Percentiles rank a stretch among this genome's conserved stretches.
Conservation (phyloP, 164 flowering plant genomes). For the Liquidambar formosana region DNA sequence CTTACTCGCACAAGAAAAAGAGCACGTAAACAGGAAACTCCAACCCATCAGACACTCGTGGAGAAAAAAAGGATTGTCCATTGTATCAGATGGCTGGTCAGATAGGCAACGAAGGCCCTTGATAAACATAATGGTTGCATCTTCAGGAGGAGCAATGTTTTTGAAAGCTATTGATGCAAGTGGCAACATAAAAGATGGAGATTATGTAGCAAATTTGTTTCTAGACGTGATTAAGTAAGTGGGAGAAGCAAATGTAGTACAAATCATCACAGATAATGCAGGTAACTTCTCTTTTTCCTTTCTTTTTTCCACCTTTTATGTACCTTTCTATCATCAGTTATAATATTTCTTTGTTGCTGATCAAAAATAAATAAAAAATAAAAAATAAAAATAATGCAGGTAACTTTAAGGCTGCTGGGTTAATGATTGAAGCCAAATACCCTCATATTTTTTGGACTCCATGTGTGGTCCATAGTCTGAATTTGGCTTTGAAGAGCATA, state of each 20-base stretch:
- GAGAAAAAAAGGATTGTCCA: not conserved
- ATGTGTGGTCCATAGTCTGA: not conserved
- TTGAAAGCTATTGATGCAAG: not conserved
- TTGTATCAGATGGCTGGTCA: not conserved
- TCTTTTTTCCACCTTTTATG: too few species aligned
- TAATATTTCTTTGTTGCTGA: too few species aligned
- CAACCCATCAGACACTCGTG: not conserved
- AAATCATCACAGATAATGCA: not conserved
- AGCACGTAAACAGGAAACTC: not conserved
- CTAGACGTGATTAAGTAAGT: too few species aligned
- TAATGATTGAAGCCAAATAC: not conserved
- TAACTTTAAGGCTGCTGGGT: not conserved
- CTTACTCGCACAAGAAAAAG: not conserved
- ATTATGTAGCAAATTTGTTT: not conserved
- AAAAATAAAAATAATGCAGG: too few species aligned
- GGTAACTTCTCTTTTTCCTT: too few species aligned
- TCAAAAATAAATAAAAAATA: too few species aligned
- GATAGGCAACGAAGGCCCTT: not conserved
- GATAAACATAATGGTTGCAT: not conserved
- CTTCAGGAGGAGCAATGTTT: not conserved
- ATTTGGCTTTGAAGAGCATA: too few species aligned
- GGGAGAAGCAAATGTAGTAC: too few species aligned
- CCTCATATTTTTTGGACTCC: not conserved
- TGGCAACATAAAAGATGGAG: not conserved
- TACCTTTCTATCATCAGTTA: too few species aligned